Evolutionary conservation across 2,329 filamentous ascomycete genomes (phyloP), one percentile per base, ranked within the genome.

Genomic region (Pseudogymnoascus verrucosus): DNA sequence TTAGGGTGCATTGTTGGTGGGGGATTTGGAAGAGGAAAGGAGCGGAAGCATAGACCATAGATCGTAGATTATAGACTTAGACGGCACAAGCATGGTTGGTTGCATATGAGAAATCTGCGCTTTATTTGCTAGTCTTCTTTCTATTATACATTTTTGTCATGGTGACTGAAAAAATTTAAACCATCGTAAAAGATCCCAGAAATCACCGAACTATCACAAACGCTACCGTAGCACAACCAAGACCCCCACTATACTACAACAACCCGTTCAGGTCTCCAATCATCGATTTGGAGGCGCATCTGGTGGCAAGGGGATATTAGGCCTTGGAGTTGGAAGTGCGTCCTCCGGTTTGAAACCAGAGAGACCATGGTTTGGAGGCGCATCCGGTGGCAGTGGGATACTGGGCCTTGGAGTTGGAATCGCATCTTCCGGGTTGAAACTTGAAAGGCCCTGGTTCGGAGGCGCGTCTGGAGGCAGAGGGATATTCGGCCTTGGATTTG

Each of bases 1-100:
- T 62, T 26, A 77, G 79, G 61, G 83, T 90, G 31, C 80, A 79
- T 54, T 91, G 89, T 69, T 90, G 88, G 88, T 85, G 87, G 82
- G 86, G 84, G 5, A 76, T 89, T 2, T 90, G 47, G 47, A 8
- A 8, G 47, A 57, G 47, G 26, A 57, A 34, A 5, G n/a, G n/a
- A 2, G 26, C 8, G 8, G 26, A 12, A n/a, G 16, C 3, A 54
- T 54, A 54, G 47, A 31, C 31, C 2, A 12, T 54, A 19, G 47
- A 54, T 54, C 2, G 19, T 34, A 34, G 47, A 34, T 19, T 57
- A 26, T 31, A 54, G 47, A 54, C 4, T 16, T 54, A 57, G 47
- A 57, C 0, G 7, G n/a, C 47, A 34, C n/a, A 2, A n/a, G 26
- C 6, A 34, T 57, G n/a, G 26, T 31, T 34, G 47, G n/a, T 10